phyloP scores from a whole-genome alignment of 441 rosid genomes.

The Isatis lusitanica region DNA sequence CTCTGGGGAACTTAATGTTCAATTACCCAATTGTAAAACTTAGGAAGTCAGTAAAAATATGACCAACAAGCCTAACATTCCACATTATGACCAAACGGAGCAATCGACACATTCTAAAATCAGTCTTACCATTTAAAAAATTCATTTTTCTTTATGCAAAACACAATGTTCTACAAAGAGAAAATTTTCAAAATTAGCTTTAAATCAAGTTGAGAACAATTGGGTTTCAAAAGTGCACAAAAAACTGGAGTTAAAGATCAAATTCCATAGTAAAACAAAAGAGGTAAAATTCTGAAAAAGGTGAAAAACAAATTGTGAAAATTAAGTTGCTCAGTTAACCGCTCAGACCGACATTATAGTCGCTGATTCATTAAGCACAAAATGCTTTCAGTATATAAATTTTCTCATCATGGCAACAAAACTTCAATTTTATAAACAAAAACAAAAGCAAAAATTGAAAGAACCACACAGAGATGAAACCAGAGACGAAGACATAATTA shows the following conservation, averaged over 20 bases:
- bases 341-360: neutral
- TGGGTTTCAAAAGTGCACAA: no score
- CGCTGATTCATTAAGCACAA: neutral
- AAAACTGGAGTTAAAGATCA: no score
- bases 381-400: neutral
- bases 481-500: neutral
- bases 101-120: no score
- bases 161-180: neutral
- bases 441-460: neutral
- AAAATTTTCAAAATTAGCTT: neutral
- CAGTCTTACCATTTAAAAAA: no score
- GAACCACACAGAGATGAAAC: neutral
- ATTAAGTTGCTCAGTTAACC: neutral
- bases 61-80: no score
- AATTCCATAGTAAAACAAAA: neutral
- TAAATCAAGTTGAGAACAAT: neutral
- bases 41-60: neutral
- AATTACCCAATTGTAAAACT: neutral
- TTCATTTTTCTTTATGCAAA: no score
- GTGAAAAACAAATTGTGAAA: neutral
- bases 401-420: constrained; percentile 1
- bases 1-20: no score
- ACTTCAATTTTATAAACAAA: neutral
- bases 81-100: neutral
- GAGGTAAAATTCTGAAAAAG: neutral